Conservation (phyloP, 164 flowering plant genomes). For the Nymphaea thermarum region DNA sequence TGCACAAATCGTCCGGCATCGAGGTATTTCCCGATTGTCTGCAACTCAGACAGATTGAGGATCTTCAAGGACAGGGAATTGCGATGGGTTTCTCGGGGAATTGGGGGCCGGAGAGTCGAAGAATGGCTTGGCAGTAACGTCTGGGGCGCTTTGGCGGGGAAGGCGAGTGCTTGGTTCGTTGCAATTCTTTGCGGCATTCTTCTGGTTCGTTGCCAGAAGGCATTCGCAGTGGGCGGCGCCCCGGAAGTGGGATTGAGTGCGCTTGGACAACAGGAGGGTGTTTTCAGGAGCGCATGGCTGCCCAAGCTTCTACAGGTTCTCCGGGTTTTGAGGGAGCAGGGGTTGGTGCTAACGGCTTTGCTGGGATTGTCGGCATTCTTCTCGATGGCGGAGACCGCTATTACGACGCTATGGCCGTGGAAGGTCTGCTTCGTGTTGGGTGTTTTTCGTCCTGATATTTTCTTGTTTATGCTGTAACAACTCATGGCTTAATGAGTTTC, state of each 20-base stretch:
- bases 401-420: constrained; percentile 99
- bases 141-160: not conserved
- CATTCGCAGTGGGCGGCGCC: constrained; percentile 50
- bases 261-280: constrained; percentile 29
- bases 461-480: not conserved
- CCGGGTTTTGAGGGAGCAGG: constrained; percentile 64
- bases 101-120: not conserved
- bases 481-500: too few relatives aligned
- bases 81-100: not conserved
- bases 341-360: constrained; percentile 64
- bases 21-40: not conserved
- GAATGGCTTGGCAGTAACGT: not conserved
- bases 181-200: constrained; percentile 55
- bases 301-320: constrained; percentile 66
- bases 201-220: constrained; percentile 39
- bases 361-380: constrained; percentile 89
- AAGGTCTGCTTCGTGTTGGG: constrained; percentile 38
- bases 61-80: not conserved
- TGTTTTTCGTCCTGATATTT: not conserved
- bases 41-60: not conserved
- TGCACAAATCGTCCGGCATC: not conserved
- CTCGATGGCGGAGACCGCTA: constrained; percentile 98
- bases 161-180: constrained; percentile 15
- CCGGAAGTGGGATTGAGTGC: constrained; percentile 39
- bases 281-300: constrained; percentile 40